Conservation (phyloP, 352 stramenopile genomes). For the Globisporangium abappressorium region DNA sequence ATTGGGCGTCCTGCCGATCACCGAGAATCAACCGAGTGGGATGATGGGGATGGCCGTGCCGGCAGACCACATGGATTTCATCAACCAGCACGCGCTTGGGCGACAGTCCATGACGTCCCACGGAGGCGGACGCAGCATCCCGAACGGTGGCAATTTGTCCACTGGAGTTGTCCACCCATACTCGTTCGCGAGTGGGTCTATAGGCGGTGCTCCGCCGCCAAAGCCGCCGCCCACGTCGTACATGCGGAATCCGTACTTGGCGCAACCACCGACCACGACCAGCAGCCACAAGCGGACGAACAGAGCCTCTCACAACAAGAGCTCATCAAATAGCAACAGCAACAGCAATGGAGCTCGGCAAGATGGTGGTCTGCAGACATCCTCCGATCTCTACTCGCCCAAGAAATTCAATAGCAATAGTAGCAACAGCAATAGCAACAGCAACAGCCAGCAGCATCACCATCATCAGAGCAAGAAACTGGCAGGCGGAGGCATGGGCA, state of each 20-base stretch:
- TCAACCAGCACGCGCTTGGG: slow-evolving; percentile 30
- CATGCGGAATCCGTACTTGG: slow-evolving; percentile 40
- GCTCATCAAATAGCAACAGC: background rate
- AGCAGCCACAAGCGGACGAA: slow-evolving; percentile 25
- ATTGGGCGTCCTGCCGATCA: slow-evolving; percentile 28
- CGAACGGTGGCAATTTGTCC: background rate
- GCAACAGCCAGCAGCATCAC: background rate
- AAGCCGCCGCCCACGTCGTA: slow-evolving; percentile 54
- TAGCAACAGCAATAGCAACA: slow-evolving; percentile 14
- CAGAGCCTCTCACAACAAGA: slow-evolving; percentile 9
- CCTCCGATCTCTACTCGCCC: slow-evolving; percentile 52
- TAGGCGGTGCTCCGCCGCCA: slow-evolving; percentile 19
- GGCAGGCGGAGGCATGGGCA: slow-evolving; percentile 4
- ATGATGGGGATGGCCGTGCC: slow-evolving; percentile 20
- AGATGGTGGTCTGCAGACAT: slow-evolving; percentile 26
- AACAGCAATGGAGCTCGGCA: slow-evolving; percentile 3
- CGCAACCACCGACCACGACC: slow-evolving; percentile 12
- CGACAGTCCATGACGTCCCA: slow-evolving; percentile 60
- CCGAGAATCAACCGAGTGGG: slow-evolving; percentile 28
- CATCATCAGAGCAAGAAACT: slow-evolving; percentile 10
- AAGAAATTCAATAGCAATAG: slow-evolving; percentile 33
- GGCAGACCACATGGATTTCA: slow-evolving; percentile 38
- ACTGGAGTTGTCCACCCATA: slow-evolving; percentile 28
- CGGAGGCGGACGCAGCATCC: slow-evolving; percentile 25
- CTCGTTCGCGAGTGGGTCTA: slow-evolving; percentile 15